These are phyloP conservation scores for Bipolaris oryzae DNA, from an alignment of 2,329 filamentous ascomycete species.

Conservation along the genomic window DNA sequence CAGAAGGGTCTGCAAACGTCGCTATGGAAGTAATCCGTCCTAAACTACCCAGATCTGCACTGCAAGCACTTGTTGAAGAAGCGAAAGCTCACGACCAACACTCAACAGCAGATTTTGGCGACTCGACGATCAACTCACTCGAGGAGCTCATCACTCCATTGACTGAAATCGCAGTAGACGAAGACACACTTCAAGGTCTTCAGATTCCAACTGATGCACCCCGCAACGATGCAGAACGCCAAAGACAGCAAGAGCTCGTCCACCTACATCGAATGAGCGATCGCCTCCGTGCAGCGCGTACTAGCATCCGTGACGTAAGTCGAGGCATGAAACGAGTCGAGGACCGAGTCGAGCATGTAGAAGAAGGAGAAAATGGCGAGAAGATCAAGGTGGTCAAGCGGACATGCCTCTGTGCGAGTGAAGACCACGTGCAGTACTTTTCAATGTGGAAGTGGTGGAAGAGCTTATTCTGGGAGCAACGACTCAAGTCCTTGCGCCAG, in stretches of 20 bases:
- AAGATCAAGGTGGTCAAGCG: constrained; percentile 17
- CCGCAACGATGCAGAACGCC: constrained; percentile 50
- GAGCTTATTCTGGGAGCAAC: constrained; percentile 35
- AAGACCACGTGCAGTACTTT: constrained; percentile 13
- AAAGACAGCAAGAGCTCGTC: constrained; percentile 50
- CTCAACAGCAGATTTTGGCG: constrained; percentile 46
- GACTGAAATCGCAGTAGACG: constrained; percentile 33
- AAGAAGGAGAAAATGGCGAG: constrained; percentile 22
- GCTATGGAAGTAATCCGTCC: constrained; percentile 22
- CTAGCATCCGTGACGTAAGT: constrained; percentile 53
- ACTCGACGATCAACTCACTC: constrained; percentile 56
- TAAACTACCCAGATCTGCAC: constrained; percentile 41
- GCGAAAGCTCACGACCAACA: constrained; percentile 35
- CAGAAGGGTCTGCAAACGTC: constrained; percentile 6
- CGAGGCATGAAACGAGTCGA: constrained; percentile 52
- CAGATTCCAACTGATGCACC: constrained; percentile 35
- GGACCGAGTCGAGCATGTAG: constrained; percentile 46
- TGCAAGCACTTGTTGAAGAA: constrained; percentile 51
- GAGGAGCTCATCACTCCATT: constrained; percentile 51
- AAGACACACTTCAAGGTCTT: constrained; percentile 43
- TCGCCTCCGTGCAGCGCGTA: constrained; percentile 48
- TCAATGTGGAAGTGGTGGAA: constrained; percentile 34
- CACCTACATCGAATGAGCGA: constrained; percentile 53
- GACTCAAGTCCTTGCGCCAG: constrained; percentile 24
- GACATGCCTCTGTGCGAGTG: constrained; percentile 29